These are phyloP conservation scores for Entonaema liquescens DNA, from an alignment of 495 filamentous ascomycete genomes.

Conservation along the genomic window DNA sequence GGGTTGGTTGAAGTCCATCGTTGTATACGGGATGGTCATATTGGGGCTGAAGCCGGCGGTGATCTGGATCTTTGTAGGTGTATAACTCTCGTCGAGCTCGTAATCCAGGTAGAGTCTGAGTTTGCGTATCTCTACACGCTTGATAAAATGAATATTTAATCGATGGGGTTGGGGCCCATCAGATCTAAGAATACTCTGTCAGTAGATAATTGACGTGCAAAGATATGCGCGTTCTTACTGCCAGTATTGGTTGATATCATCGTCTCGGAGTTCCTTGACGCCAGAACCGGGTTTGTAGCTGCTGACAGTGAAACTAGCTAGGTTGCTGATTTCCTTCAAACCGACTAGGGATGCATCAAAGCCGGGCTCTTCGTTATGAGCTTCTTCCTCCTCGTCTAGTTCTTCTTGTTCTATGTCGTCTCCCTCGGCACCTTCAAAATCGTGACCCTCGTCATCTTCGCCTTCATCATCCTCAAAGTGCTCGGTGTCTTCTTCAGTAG, in stretches of 20 bases:
- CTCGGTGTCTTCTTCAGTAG: conserved; percentile 8
- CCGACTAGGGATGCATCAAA: conserved; percentile 60
- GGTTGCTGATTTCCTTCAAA: conserved; percentile 91
- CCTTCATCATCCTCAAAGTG: conserved; percentile 19
- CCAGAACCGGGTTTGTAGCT: conserved; percentile 92
- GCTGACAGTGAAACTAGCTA: conserved; percentile 92
- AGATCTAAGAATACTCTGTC: conserved; percentile 59
- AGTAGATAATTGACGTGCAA: background rate
- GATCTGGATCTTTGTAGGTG: conserved; percentile 90
- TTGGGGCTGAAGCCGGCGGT: conserved; percentile 86
- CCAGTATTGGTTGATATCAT: conserved; percentile 86
- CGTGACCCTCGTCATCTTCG: conserved; percentile 9
- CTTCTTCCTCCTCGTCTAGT: conserved; percentile 33
- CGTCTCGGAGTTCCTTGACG: conserved; percentile 81
- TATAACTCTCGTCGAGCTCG: conserved; percentile 91
- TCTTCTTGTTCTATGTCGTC: conserved; percentile 36
- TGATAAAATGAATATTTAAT: conserved; percentile 95
- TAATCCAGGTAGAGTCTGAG: conserved; percentile 92
- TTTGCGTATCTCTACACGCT: conserved; percentile 82
- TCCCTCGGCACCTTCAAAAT: conserved; percentile 18
- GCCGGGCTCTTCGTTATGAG: conserved; percentile 22
- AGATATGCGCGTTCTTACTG: conserved; percentile 61
- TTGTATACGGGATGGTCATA: conserved; percentile 83
- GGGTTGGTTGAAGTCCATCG: conserved; percentile 79
- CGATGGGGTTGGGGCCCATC: conserved; percentile 95